A percentile compares a stretch with the other conserved stretches of the same genome.
phyloP scores from a whole-genome alignment of 768 basidiomycete species.

The Boletus coccyginus region DNA sequence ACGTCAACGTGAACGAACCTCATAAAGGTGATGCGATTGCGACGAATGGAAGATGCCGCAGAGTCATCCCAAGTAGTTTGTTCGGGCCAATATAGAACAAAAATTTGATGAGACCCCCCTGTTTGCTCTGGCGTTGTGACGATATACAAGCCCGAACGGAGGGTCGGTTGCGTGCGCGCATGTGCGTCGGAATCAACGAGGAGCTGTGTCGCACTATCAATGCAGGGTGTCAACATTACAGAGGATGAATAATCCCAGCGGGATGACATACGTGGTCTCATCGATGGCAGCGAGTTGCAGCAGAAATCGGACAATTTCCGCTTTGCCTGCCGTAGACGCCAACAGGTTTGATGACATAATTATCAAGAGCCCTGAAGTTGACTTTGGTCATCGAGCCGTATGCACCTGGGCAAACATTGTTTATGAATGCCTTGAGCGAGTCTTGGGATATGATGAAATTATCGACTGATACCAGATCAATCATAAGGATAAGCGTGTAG shows the following conservation, averaged over 20 bases:
- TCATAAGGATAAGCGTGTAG: background rate
- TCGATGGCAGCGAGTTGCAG: slow-evolving; percentile 35
- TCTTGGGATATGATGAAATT: slow-evolving; percentile 60
- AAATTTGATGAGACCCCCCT: slow-evolving; percentile 27
- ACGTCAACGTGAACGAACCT: slow-evolving; percentile 34
- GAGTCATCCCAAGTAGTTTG: slow-evolving; percentile 56
- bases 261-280: slow-evolving; percentile 36
- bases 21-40: slow-evolving; percentile 62
- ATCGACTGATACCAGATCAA: slow-evolving; percentile 42
- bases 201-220: slow-evolving; percentile 13
- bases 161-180: slow-evolving; percentile 5
- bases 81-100: slow-evolving; percentile 63
- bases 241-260: background rate
- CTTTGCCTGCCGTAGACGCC: slow-evolving; percentile 58
- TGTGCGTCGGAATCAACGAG: slow-evolving; percentile 9
- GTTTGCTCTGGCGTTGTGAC: slow-evolving; percentile 4
- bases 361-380: slow-evolving; percentile 53
- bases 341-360: slow-evolving; percentile 43
- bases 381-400: slow-evolving; percentile 54
- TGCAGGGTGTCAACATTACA: background rate
- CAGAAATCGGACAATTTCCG: slow-evolving; percentile 48
- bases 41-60: slow-evolving; percentile 40
- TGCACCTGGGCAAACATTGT: slow-evolving; percentile 47
- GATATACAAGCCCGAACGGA: slow-evolving; percentile 25
- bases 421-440: slow-evolving; percentile 47